Conservation (phyloP, 306 rosid species). For the Fragaria iinumae region DNA sequence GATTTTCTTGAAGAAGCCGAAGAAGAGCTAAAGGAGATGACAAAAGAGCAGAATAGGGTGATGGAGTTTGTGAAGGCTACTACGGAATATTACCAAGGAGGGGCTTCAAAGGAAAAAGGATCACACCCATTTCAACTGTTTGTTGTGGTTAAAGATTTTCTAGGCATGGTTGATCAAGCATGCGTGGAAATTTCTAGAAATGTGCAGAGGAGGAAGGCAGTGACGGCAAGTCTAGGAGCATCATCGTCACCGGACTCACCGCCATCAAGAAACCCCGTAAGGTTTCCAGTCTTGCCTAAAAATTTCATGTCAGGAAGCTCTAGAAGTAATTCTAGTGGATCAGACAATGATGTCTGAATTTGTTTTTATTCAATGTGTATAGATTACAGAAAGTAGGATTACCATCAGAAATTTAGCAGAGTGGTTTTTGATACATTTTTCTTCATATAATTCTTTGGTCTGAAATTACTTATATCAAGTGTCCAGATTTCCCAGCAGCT, state of each 20-base stretch:
- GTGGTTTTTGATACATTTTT: not conserved
- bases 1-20: slow-evolving; percentile 60
- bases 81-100: slow-evolving; percentile 71
- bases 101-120: slow-evolving; percentile 54
- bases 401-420: not conserved
- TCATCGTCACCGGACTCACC: slow-evolving; percentile 28
- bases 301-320: slow-evolving; percentile 48
- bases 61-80: slow-evolving; percentile 65
- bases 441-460: not conserved
- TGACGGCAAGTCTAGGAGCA: slow-evolving; percentile 31
- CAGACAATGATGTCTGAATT: slow-evolving; percentile 33
- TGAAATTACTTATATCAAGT: slow-evolving; percentile 4
- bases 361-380: slow-evolving; percentile 4
- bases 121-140: slow-evolving; percentile 66
- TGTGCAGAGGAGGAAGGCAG: slow-evolving; percentile 53
- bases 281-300: slow-evolving; percentile 44
- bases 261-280: slow-evolving; percentile 21
- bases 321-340: slow-evolving; percentile 34
- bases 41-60: slow-evolving; percentile 50
- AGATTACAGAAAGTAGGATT: slow-evolving; percentile 11
- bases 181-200: slow-evolving; percentile 75
- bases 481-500: slow-evolving; percentile 6
- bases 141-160: slow-evolving; percentile 75
- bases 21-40: slow-evolving; percentile 49
- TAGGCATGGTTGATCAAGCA: slow-evolving; percentile 81